A percentile compares a stretch with the other conserved stretches of the same genome.
These are phyloP conservation scores for Meyerozyma carpophila DNA, from an alignment of 1,139 yeast genomes.

Conservation along the genomic window DNA sequence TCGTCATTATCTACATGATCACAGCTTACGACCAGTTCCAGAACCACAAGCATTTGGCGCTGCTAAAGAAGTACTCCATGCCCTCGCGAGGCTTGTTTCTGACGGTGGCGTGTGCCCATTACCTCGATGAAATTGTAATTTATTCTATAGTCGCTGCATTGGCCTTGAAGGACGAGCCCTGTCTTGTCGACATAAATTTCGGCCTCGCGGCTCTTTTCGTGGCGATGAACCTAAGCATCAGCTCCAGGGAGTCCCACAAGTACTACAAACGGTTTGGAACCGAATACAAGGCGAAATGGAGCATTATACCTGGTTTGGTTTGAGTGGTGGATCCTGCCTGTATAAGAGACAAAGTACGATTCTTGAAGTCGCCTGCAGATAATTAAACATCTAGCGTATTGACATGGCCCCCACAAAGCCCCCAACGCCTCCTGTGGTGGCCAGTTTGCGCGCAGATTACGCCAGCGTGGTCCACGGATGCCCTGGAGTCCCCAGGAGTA, in stretches of 20 bases:
- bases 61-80: constrained; percentile 57
- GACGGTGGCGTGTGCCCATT: constrained; percentile 69
- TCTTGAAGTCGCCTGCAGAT: constrained; percentile 6
- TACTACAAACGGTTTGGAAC: constrained; percentile 34
- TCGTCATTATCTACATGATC: constrained; percentile 24
- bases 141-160: constrained; percentile 38
- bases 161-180: constrained; percentile 9
- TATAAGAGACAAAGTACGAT: background rate
- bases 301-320: constrained; percentile 18
- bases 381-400: constrained; percentile 7
- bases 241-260: constrained; percentile 54
- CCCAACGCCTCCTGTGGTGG: constrained; percentile 24
- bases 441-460: constrained; percentile 41
- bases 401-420: constrained; percentile 13
- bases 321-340: background rate
- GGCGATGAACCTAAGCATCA: constrained; percentile 49
- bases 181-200: constrained; percentile 13
- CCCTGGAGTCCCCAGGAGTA: constrained; percentile 58
- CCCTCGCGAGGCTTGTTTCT: constrained; percentile 55
- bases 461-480: constrained; percentile 51
- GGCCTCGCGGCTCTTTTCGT: constrained; percentile 50
- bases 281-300: constrained; percentile 16
- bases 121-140: constrained; percentile 66
- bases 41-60: constrained; percentile 58
- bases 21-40: constrained; percentile 52